Base-by-base conservation (phyloP, 139 green algal species). In the Nannochloris sp. region DNA sequence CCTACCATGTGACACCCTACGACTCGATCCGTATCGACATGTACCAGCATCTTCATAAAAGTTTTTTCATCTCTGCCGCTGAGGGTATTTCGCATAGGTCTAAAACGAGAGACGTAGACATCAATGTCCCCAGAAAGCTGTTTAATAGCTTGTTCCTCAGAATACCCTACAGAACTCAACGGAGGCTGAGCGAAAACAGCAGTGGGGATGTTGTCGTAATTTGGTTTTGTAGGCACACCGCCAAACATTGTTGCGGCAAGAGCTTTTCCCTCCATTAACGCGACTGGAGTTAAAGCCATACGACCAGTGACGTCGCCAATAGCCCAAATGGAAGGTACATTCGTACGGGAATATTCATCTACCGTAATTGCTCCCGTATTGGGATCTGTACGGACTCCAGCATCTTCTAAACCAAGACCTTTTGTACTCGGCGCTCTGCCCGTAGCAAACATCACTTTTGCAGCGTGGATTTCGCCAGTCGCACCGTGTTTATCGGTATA, bases 181-280 rank as follows among this genome's bases (percentile, higher is more conserved):
- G 87, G 85, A 2, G 94, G 94, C 63, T 91, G 79, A 25, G 76
- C 90, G 78, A 99, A 99, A 14, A 99, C 88, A 6, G 79, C 79
- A 31, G 67, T 67, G 12, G 54, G 59, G 24, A 68, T 55, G 31
- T 76, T 77, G 13, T 53, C 35, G 79, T 96, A 90, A 72, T 97
- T 85, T 27, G 89, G 86, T 75, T 88, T 83, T 35, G 80, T 92
- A 19, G 80, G 75, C 55, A 83, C 13, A 24, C 64, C 78, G 36
- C 85, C 79, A 66, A 94, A 92, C 8, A 93, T 63, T 6, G 90
- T 92, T 54, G 82, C 85, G 54, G 87, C 87, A 23, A 98, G 73
- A 0, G 87, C 85, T 88, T 95, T 97, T 65, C 90, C 93, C 79
- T 97, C 90, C 93, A 97, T 97, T 30, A 97, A 81, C 7, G 92